These are phyloP conservation scores for Trichophyton equinum DNA, from an alignment of 2,329 filamentous ascomycete genomes.

Conservation along the genomic window DNA sequence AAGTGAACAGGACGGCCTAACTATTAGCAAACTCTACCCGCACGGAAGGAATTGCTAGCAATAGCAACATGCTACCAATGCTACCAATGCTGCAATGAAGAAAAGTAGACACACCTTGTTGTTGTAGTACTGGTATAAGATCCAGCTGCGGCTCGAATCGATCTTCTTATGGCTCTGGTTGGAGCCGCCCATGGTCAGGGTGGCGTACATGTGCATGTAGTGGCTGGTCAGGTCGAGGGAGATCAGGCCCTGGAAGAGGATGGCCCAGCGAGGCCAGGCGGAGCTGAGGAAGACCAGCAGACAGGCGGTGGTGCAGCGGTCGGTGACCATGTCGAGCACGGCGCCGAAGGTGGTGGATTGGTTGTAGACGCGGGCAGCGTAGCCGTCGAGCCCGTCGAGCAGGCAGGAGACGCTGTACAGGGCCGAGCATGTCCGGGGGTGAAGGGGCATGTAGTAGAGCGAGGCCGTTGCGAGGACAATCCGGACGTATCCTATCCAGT, in stretches of 20 bases:
- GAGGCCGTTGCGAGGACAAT: conserved; percentile 77
- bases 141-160: conserved; percentile 72
- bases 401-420: conserved; percentile 84
- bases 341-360: conserved; percentile 94
- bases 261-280: conserved; percentile 86
- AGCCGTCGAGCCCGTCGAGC: conserved; percentile 87
- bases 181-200: conserved; percentile 70
- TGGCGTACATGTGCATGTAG: conserved; percentile 99
- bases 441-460: conserved; percentile 97
- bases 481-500: conserved; percentile 54
- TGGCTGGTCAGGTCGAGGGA: conserved; percentile 87
- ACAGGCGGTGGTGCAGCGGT: conserved; percentile 92
- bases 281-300: conserved; percentile 88
- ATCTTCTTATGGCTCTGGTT: conserved; percentile 85
- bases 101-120: conserved; percentile 57
- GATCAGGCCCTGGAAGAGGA: conserved; percentile 88
- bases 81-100: too few relatives aligned
- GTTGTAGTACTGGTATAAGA: conserved; percentile 91
- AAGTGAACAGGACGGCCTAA: conserved; percentile 78
- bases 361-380: conserved; percentile 73
- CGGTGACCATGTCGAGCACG: conserved; percentile 97
- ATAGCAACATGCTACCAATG: too few relatives aligned
- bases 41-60: neutral
- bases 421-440: conserved; percentile 85
- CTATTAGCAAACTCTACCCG: neutral